Percentiles rank a stretch among this genome's conserved stretches.
Conservation (phyloP, 352 stramenopile genomes). For the Aphanomyces euteiches region DNA sequence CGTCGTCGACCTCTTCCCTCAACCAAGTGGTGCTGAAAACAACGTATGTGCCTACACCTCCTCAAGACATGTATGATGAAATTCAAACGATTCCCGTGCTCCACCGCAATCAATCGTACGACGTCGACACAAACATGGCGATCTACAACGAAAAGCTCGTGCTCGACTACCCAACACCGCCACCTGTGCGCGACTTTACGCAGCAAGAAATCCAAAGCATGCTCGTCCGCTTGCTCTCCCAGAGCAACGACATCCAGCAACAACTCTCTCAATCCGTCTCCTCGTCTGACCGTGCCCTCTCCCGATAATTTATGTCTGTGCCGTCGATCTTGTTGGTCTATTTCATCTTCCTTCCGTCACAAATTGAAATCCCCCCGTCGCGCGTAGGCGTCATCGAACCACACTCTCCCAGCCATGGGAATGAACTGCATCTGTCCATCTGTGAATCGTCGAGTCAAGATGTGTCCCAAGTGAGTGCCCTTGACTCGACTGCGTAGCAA, state of each 20-base stretch:
- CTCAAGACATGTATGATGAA: not conserved
- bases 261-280: constrained; percentile 1
- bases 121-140: constrained; percentile 16
- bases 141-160: constrained; percentile 15
- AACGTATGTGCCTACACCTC: not conserved
- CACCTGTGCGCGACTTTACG: not conserved
- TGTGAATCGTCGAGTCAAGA: no score
- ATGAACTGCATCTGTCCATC: no score
- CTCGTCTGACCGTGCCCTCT: not conserved
- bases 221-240: constrained; percentile 19
- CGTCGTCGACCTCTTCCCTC: not conserved
- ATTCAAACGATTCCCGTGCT: constrained; percentile 1
- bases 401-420: no score
- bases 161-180: not conserved
- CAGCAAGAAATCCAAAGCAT: constrained; percentile 16
- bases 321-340: not conserved
- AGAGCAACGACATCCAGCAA: constrained; percentile 19
- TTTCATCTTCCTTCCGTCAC: not conserved
- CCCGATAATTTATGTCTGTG: constrained; percentile 13
- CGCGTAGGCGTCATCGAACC: no score
- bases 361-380: no score
- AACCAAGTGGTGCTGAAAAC: not conserved
- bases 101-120: constrained; percentile 10
- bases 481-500: no score
- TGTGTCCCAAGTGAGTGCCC: no score